Percentiles rank a stretch among this genome's conserved stretches.
phyloP scores from a whole-genome alignment of 1,139 yeast genomes.

The Magnusiomyces suaveolens region DNA sequence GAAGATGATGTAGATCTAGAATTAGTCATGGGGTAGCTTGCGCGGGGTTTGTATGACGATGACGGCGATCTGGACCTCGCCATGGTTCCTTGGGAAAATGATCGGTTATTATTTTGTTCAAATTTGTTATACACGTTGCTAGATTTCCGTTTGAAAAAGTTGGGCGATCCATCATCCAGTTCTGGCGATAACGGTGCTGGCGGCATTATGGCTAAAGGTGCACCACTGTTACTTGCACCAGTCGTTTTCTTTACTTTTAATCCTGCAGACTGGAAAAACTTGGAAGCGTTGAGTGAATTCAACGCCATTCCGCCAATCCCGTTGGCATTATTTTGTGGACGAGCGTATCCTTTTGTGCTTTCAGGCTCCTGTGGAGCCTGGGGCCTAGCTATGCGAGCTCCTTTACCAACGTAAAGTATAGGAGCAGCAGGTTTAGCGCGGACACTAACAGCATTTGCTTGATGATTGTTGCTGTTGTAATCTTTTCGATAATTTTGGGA shows the following conservation, averaged over 20 bases:
- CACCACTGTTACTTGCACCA: not conserved
- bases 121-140: not conserved
- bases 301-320: not conserved
- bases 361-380: conserved; percentile 1
- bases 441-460: conserved; percentile 3
- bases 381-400: conserved; percentile 4
- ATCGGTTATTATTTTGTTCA: not conserved
- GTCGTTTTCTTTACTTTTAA: conserved; percentile 9
- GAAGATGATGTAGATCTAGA: conserved; percentile 10
- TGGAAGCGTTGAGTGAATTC: conserved; percentile 2
- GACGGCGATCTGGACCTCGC: not conserved
- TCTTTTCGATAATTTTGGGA: not conserved
- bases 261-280: conserved; percentile 13
- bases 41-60: not conserved
- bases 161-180: not conserved
- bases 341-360: not conserved
- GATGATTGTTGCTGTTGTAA: not conserved
- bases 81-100: not conserved
- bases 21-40: not conserved
- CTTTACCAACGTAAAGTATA: conserved; percentile 8
- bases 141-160: not conserved
- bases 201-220: not conserved
- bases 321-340: not conserved
- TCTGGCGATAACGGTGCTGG: not conserved
- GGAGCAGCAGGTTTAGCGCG: conserved; percentile 9